These are phyloP conservation scores for Cylindricascospora bacillispora DNA, from an alignment of 1,139 yeast genomes.

Conservation along the genomic window DNA sequence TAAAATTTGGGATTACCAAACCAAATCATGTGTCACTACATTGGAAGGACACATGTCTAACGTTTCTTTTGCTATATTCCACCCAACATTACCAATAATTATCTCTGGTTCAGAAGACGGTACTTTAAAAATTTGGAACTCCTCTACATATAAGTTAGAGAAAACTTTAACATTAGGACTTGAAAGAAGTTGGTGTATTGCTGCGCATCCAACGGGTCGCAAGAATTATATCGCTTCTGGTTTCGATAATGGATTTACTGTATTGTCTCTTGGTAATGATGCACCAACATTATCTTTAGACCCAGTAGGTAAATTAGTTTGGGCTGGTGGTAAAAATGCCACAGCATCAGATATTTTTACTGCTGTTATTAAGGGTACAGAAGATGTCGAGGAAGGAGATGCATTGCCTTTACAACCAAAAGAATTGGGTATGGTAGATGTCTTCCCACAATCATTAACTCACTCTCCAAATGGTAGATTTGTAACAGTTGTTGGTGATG, in stretches of 20 bases:
- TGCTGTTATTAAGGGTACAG: conserved; percentile 62
- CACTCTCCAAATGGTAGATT: conserved; percentile 98
- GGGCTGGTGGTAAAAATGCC: conserved; percentile 64
- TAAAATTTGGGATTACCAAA: conserved; percentile 94
- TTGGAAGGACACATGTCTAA: conserved; percentile 88
- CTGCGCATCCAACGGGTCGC: conserved; percentile 49
- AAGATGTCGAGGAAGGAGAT: conserved; percentile 71
- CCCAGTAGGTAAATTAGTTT: conserved; percentile 76
- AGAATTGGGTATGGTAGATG: conserved; percentile 85
- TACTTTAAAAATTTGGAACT: conserved; percentile 66
- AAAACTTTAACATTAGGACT: conserved; percentile 82
- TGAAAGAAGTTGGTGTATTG: conserved; percentile 95
- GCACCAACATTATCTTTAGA: conserved; percentile 94
- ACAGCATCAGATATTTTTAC: conserved; percentile 57
- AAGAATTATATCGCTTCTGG: conserved; percentile 76
- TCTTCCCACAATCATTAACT: conserved; percentile 72
- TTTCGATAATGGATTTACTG: conserved; percentile 86
- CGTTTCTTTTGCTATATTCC: conserved; percentile 94
- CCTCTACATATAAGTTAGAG: conserved; percentile 73
- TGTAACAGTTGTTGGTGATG: conserved; percentile 96
- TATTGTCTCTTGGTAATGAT: conserved; percentile 81
- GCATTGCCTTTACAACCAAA: conserved; percentile 60
- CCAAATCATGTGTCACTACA: conserved; percentile 89
- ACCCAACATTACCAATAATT: conserved; percentile 85
- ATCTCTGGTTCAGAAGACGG: conserved; percentile 80